Evolutionary conservation across 768 basidiomycete species (phyloP).

Genomic region (Pisolithus tinctorius): DNA sequence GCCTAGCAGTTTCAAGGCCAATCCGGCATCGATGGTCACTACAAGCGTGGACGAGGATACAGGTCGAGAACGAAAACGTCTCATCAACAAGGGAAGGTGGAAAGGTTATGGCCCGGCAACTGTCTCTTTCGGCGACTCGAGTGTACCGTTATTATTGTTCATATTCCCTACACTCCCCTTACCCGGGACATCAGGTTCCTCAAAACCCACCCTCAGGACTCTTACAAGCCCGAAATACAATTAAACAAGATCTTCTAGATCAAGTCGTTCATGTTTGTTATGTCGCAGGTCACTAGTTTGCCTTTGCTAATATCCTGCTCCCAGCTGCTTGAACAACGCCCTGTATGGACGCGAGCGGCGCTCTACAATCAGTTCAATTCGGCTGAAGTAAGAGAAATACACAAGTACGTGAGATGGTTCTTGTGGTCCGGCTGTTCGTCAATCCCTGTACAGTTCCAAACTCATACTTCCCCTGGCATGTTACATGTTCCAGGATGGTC

Average conservation of each 20-base stretch:
- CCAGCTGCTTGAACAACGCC: slow-evolving; percentile 70
- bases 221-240: slow-evolving; percentile 49
- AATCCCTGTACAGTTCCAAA: slow-evolving; percentile 55
- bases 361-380: slow-evolving; percentile 75
- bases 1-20: slow-evolving; percentile 61
- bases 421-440: neutral
- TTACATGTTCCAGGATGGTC: slow-evolving; percentile 91
- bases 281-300: neutral
- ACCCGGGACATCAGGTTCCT: slow-evolving; percentile 44
- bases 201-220: slow-evolving; percentile 55
- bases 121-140: slow-evolving; percentile 56
- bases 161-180: neutral
- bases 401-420: slow-evolving; percentile 50
- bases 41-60: slow-evolving; percentile 66
- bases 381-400: slow-evolving; percentile 61
- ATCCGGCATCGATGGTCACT: slow-evolving; percentile 64
- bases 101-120: slow-evolving; percentile 73
- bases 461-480: slow-evolving; percentile 70
- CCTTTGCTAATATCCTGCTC: slow-evolving; percentile 5
- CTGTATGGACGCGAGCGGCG: slow-evolving; percentile 85
- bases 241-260: slow-evolving; percentile 48
- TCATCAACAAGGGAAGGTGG: slow-evolving; percentile 87
- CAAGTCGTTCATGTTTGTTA: slow-evolving; percentile 45
- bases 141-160: slow-evolving; percentile 23
- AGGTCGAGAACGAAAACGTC: slow-evolving; percentile 72